These are phyloP conservation scores for Mortierella sp. DNA, from an alignment of 371 early-diverging fungal genomes.

Conservation along the genomic window DNA sequence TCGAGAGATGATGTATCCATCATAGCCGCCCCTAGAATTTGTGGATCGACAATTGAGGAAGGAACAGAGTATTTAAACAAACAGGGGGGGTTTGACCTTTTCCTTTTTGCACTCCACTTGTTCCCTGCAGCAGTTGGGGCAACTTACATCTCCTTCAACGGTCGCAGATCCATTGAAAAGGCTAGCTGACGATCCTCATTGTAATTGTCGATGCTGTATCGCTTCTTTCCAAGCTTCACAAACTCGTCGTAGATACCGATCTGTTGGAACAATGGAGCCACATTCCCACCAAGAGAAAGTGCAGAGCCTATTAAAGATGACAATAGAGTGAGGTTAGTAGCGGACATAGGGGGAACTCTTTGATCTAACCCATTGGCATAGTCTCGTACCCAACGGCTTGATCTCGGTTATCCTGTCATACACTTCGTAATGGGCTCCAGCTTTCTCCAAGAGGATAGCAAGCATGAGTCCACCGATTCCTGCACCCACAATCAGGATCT, in stretches of 20 bases:
- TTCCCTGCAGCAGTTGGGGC: background rate
- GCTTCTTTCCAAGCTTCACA: conserved; percentile 1
- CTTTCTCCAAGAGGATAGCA: conserved; percentile 18
- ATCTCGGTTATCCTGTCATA: conserved; percentile 6
- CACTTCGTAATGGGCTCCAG: conserved; percentile 9
- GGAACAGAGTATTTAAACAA: too few species aligned
- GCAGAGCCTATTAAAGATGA: conserved; percentile 4
- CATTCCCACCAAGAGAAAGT: conserved; percentile 10
- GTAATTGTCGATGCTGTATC: conserved; percentile 5
- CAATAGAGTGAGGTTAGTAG: background rate
- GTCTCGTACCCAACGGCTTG: conserved; percentile 7
- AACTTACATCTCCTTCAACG: conserved; percentile 5
- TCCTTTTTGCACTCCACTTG: too few species aligned
- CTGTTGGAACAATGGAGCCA: conserved; percentile 22
- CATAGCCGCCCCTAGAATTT: conserved; percentile 11
- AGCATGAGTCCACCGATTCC: conserved; percentile 17
- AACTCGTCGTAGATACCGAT: conserved; percentile 32
- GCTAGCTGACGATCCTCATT: conserved; percentile 9
- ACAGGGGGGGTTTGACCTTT: too few species aligned
- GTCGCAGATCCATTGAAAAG: conserved; percentile 8
- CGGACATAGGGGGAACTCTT: too few species aligned
- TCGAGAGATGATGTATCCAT: conserved; percentile 16
- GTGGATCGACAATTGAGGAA: too few species aligned
- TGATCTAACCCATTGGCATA: too few species aligned
- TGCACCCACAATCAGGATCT: conserved; percentile 17